A percentile compares a stretch with the other conserved stretches of the same genome.
phyloP scores from a whole-genome alignment of 306 rosid species.

The Astragalus glycyphyllos region DNA sequence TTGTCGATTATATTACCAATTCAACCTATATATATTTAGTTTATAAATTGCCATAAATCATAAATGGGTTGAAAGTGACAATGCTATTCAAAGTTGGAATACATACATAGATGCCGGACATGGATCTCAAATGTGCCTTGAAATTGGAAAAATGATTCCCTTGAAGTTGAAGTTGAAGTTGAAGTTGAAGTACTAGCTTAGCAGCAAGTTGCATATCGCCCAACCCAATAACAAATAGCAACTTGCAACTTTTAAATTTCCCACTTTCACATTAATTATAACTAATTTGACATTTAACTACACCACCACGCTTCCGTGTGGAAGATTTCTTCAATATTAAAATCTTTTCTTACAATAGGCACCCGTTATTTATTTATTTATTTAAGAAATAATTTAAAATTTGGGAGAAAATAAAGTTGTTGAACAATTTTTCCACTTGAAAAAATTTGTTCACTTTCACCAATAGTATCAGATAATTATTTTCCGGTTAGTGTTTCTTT shows the following conservation, averaged over 20 bases:
- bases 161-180: background rate
- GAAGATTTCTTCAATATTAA: conserved; percentile 39
- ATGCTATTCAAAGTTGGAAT: conserved; percentile 17
- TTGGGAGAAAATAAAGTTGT: background rate
- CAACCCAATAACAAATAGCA: conserved; percentile 33
- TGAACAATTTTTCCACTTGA: background rate
- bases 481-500: background rate
- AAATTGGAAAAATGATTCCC: background rate
- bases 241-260: conserved; percentile 37
- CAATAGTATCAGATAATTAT: background rate
- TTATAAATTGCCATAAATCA: background rate
- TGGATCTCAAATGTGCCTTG: background rate
- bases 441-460: no score
- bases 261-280: conserved; percentile 29
- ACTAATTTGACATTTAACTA: conserved; percentile 43
- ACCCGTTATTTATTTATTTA: background rate
- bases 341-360: conserved; percentile 31
- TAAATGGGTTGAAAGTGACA: conserved; percentile 29
- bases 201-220: conserved; percentile 37
- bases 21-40: conserved; percentile 6
- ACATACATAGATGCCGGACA: conserved; percentile 13
- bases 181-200: background rate
- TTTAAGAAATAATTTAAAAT: background rate
- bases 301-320: conserved; percentile 11
- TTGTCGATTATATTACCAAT: background rate